Evolutionary conservation across 2,329 filamentous ascomycete species (phyloP), one percentile per base, ranked within the genome.

Genomic region (Hymenoscyphus albidus): DNA sequence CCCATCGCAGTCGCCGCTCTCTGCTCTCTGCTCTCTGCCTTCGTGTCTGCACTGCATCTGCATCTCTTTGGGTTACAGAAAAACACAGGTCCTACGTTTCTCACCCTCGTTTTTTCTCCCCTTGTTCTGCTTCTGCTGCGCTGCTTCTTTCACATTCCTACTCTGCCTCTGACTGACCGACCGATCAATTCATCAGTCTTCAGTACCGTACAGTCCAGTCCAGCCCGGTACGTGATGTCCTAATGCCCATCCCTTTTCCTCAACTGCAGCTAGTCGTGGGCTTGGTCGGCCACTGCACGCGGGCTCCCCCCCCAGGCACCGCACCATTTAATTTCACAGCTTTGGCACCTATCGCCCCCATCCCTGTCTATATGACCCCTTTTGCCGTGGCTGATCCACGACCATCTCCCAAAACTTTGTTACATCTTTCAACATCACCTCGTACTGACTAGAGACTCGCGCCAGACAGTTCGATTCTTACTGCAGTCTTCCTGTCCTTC

Each of bases 281-380:
- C 35, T 35, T 35, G 35, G 35, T 35, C 35, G 5, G 35, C 35
- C 35, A 35, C 35, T 44, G 22, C 59, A 51, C 14, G 48, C 63
- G 54, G 35, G 35, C 38, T 22, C 35, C 9, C 58, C 44, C 32
- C 62, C 57, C 32, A 64, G 64, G 58, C 64, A 59, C 16, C 3
- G 31, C 54, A 38, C 54, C 40, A 63, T 60, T 69, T 65, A 72
- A 71, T 70, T 51, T 70, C 69, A 69, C 68, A 71, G 70, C 70
- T 70, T 63, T 51, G 6, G 6, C 35, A 35, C 35, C 44, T 51
- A 51, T 51, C 44, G 44, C 54, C 59, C 35, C 48, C 63, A 71
- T 68, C 71, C 71, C 69, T 72, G 71, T 66, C 69, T 64, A 65
- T 68, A 68, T 64, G 67, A 65, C 70, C 71, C 71, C 70, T 72